These are phyloP conservation scores for Leccinum barrowsii DNA, from an alignment of 768 basidiomycete genomes.

Conservation along the genomic window DNA sequence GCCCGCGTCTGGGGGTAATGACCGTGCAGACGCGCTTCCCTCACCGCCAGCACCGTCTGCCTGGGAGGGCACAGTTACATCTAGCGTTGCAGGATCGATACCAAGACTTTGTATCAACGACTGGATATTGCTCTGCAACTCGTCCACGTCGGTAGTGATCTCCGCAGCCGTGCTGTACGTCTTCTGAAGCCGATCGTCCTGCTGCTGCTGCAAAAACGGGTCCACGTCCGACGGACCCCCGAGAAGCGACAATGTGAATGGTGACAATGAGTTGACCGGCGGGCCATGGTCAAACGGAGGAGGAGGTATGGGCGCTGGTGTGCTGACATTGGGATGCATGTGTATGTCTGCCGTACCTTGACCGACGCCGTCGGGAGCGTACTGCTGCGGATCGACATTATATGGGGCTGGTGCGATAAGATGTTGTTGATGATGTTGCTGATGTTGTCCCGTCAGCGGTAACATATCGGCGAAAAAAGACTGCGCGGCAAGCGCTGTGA, in stretches of 20 bases:
- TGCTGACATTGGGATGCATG: constrained; percentile 2
- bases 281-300: constrained; percentile 21
- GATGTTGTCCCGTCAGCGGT: constrained; percentile 12
- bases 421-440: constrained; percentile 21
- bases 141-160: constrained; percentile 71
- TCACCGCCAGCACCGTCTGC: constrained; percentile 14
- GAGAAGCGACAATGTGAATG: constrained; percentile 24
- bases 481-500: constrained; percentile 39
- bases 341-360: background rate
- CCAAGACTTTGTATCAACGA: constrained; percentile 70
- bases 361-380: background rate
- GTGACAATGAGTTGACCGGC: constrained; percentile 20
- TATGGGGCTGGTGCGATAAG: constrained; percentile 31
- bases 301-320: constrained; percentile 15
- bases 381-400: constrained; percentile 10
- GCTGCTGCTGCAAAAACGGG: constrained; percentile 34
- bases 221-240: constrained; percentile 27
- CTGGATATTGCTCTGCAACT: constrained; percentile 64
- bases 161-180: constrained; percentile 59
- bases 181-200: constrained; percentile 45
- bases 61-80: constrained; percentile 1
- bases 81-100: constrained; percentile 45
- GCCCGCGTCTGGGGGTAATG: background rate
- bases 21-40: background rate
- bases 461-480: constrained; percentile 24